Conservation (phyloP, 768 basidiomycete species). For the Suillus subalutaceus region DNA sequence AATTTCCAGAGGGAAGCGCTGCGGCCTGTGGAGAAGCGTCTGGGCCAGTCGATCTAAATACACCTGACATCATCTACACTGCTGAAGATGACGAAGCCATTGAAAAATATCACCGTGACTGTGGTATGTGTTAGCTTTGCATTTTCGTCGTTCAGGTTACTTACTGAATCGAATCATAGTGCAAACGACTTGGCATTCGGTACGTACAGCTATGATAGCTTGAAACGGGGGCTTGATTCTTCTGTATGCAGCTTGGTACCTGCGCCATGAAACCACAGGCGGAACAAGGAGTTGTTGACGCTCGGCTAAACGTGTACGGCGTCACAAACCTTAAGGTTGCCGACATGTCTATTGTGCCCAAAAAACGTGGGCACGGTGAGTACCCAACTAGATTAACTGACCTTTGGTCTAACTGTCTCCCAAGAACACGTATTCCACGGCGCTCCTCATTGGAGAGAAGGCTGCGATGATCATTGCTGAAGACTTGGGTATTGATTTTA, state of each 20-base stretch:
- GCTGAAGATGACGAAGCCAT: conserved; percentile 39
- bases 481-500: conserved; percentile 38
- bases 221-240: conserved; percentile 23
- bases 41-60: conserved; percentile 35
- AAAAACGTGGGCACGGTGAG: conserved; percentile 35
- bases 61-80: conserved; percentile 44
- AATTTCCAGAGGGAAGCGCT: conserved; percentile 30
- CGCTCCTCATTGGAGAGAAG: conserved; percentile 54
- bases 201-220: conserved; percentile 19
- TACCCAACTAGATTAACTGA: background rate
- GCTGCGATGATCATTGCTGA: conserved; percentile 58
- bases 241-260: conserved; percentile 49
- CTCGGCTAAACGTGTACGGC: conserved; percentile 63
- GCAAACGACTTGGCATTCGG: conserved; percentile 49
- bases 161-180: conserved; percentile 28
- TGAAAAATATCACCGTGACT: conserved; percentile 31
- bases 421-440: conserved; percentile 43
- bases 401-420: background rate
- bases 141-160: background rate
- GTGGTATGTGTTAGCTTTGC: conserved; percentile 27
- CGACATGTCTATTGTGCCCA: conserved; percentile 40
- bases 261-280: conserved; percentile 65
- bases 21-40: conserved; percentile 15
- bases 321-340: conserved; percentile 29
- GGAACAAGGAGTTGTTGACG: conserved; percentile 60